These are phyloP conservation scores for Mortierella antarctica DNA, from an alignment of 192 early-diverging fungal species.

Conservation along the genomic window DNA sequence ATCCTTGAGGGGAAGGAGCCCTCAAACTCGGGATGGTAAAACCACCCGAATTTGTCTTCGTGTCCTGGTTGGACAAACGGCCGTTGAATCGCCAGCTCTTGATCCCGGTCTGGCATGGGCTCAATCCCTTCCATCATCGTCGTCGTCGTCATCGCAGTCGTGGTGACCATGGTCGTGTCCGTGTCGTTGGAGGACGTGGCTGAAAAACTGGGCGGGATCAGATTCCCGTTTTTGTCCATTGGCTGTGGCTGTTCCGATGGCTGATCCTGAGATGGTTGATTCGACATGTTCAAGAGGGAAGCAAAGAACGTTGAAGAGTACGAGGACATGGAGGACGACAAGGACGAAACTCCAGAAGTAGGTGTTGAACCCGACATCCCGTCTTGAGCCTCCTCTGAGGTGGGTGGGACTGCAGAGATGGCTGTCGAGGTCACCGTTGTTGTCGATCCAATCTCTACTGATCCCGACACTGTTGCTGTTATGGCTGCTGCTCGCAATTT, in stretches of 20 bases:
- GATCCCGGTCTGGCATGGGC: constrained; percentile 1
- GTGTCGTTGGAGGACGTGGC: background rate
- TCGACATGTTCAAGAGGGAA: constrained; percentile 22
- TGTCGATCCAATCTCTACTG: background rate
- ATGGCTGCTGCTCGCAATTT: background rate
- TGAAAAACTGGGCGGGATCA: background rate
- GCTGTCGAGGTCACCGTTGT: background rate
- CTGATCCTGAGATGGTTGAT: background rate
- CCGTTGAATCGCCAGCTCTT: background rate
- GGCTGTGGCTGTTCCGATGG: background rate
- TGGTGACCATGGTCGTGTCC: background rate
- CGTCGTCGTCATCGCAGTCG: background rate
- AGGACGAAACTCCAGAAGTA: constrained; percentile 21
- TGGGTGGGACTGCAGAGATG: background rate
- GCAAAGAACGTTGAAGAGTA: constrained; percentile 43
- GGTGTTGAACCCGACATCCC: background rate
- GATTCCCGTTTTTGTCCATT: background rate
- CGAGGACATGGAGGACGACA: constrained; percentile 25
- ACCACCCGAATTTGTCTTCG: constrained; percentile 56
- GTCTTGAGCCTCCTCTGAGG: no score
- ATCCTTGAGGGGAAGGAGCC: constrained; percentile 71
- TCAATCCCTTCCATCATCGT: constrained; percentile 37
- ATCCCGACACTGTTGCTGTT: background rate
- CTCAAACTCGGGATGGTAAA: constrained; percentile 65
- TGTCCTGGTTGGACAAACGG: constrained; percentile 19